Evolutionary conservation across 192 early-diverging fungal species (phyloP), one percentile per base, ranked within the genome.

Genomic region (Hyaloraphidium curvatum): DNA sequence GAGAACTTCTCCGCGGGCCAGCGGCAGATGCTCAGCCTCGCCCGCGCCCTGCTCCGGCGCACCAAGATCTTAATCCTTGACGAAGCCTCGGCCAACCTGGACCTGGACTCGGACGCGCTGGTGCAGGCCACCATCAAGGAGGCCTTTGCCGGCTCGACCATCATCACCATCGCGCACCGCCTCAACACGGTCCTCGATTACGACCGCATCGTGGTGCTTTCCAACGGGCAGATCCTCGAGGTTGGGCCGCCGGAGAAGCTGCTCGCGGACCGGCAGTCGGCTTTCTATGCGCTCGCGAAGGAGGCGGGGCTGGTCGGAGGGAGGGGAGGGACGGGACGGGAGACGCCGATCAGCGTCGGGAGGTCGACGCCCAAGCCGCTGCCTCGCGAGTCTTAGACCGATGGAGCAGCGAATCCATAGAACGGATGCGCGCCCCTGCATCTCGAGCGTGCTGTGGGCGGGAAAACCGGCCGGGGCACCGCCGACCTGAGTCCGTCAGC

Each of bases 1-100:
- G 71, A 74, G 27, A 87, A 87, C 68, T 77, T 88, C 55, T 82
- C 79, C 22, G 73, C 75, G 56, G 88, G 88, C 7, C 87, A 91
- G 64, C 69, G 84, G 28, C 88, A 91, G 70, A 57, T 91, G 40
- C 68, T 91, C 40, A 81, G 83, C 54, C 66, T 91, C 9, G 85
- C 87, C 0, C 73, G 89, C 50, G 86, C 86, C 11, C 59, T 91
- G 58, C 62, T 88, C 35, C 80, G 77, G 60, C 68, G 76, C 31
- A 70, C 75, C 28, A 77, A 71, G 30, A 62, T 87, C n/a, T 60
- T 94, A 55, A 69, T 89, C 1, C 57, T 94, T 37, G 91, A 91
- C 63, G 88, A 94, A 56, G 88, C 87, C 1, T 88, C 86, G 0
- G 86, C 87, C 4, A 69, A 77, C 7, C n/a, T 53, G 4, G 43